A percentile compares a stretch with the other conserved stretches of the same genome.
These are phyloP conservation scores for Pleomassaria siparia DNA, from an alignment of 2,329 filamentous ascomycete genomes.

Conservation along the genomic window DNA sequence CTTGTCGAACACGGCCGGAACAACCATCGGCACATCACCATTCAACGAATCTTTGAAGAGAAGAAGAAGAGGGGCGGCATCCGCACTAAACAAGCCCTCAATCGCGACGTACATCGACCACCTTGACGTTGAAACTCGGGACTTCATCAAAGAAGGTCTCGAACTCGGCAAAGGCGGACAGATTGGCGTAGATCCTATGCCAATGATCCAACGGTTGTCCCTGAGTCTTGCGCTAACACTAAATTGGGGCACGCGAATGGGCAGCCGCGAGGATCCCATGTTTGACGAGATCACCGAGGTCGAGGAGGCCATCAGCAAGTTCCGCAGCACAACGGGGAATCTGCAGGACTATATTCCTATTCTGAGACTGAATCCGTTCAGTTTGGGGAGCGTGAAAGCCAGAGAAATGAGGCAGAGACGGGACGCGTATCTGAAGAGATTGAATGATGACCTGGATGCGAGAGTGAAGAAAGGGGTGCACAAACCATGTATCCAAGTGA, in stretches of 20 bases:
- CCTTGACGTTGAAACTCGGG: constrained; percentile 63
- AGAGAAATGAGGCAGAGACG: constrained; percentile 61
- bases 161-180: constrained; percentile 59
- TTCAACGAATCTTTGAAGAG: constrained; percentile 67
- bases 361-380: constrained; percentile 63
- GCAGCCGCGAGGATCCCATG: constrained; percentile 60
- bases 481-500: constrained; percentile 67
- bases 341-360: constrained; percentile 64
- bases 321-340: constrained; percentile 62
- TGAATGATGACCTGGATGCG: constrained; percentile 62
- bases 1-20: constrained; percentile 65
- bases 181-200: constrained; percentile 63
- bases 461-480: constrained; percentile 63
- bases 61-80: constrained; percentile 65
- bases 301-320: constrained; percentile 62
- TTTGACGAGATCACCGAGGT: constrained; percentile 65
- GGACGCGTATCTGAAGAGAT: constrained; percentile 59
- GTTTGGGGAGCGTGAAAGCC: constrained; percentile 58
- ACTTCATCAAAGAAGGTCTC: constrained; percentile 63
- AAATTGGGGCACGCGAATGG: constrained; percentile 67
- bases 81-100: constrained; percentile 65
- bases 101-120: constrained; percentile 64
- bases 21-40: constrained; percentile 68
- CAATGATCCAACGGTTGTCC: constrained; percentile 66
- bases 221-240: constrained; percentile 65